A percentile compares a stretch with the other conserved stretches of the same genome.
These are phyloP conservation scores for Trametes cubensis DNA, from an alignment of 768 basidiomycete species.

Conservation along the genomic window DNA sequence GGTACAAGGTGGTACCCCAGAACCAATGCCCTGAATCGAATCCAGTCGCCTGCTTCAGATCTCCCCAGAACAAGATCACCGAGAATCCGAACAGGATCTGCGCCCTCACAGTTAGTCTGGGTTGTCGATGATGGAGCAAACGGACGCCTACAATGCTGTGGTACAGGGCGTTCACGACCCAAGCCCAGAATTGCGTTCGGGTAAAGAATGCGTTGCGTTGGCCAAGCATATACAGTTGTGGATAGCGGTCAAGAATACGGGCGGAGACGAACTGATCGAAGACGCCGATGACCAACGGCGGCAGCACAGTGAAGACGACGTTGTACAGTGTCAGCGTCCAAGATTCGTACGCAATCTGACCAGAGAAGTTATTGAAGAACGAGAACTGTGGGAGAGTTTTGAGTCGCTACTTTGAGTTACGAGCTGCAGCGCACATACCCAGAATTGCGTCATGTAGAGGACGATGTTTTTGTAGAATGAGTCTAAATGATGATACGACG, in stretches of 20 bases:
- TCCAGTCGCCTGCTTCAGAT: slow-evolving; percentile 79
- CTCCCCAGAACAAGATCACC: slow-evolving; percentile 90
- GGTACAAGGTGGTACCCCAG: slow-evolving; percentile 97
- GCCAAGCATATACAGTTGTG: slow-evolving; percentile 92
- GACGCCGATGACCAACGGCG: slow-evolving; percentile 95
- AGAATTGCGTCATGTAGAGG: slow-evolving; percentile 98
- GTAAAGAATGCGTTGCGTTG: slow-evolving; percentile 95
- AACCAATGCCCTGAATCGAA: slow-evolving; percentile 95
- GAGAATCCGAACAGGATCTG: slow-evolving; percentile 90
- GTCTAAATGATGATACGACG: too few relatives aligned
- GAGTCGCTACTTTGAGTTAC: background rate
- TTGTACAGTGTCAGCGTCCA: slow-evolving; percentile 99
- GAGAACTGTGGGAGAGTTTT: slow-evolving; percentile 65
- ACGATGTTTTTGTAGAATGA: slow-evolving; percentile 99
- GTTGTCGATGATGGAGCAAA: background rate
- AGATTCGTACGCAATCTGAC: slow-evolving; percentile 97
- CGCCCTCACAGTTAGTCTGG: slow-evolving; percentile 1
- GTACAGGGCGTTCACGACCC: slow-evolving; percentile 87
- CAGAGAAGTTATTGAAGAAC: slow-evolving; percentile 99
- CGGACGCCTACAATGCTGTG: slow-evolving; percentile 73
- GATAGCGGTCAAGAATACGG: slow-evolving; percentile 93
- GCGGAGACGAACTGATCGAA: slow-evolving; percentile 99
- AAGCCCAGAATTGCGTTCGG: slow-evolving; percentile 88
- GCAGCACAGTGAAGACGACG: slow-evolving; percentile 93
- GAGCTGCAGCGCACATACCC: slow-evolving; percentile 56